Percentiles rank a stretch among this genome's conserved stretches.
phyloP scores from a whole-genome alignment of 1,139 yeast genomes.

The Hyphopichia buzzinii region DNA sequence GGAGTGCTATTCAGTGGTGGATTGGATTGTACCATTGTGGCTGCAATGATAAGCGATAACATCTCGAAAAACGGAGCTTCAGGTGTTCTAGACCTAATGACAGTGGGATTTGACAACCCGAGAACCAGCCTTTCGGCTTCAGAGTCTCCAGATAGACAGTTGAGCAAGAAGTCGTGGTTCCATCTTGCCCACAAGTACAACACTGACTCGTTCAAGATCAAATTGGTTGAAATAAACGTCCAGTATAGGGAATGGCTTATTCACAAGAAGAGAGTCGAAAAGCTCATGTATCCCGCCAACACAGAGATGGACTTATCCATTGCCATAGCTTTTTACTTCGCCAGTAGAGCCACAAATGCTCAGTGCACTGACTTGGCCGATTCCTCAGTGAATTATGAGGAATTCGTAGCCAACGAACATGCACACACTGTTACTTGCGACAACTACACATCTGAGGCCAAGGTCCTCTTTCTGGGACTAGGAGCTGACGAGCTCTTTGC shows the following conservation, averaged over 20 bases:
- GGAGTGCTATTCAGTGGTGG: conserved; percentile 92
- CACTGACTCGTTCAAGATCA: conserved; percentile 28
- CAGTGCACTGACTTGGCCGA: conserved; percentile 26
- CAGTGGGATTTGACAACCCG: conserved; percentile 93
- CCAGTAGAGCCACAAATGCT: conserved; percentile 54
- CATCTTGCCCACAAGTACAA: conserved; percentile 44
- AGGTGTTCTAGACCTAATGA: conserved; percentile 59
- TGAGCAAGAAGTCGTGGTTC: conserved; percentile 64
- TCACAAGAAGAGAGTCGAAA: conserved; percentile 51
- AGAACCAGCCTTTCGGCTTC: conserved; percentile 60
- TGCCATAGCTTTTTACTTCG: conserved; percentile 93
- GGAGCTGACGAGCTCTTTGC: conserved; percentile 97
- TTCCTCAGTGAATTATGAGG: conserved; percentile 17
- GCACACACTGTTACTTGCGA: conserved; percentile 7
- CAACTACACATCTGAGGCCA: conserved; percentile 50
- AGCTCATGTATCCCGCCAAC: conserved; percentile 74
- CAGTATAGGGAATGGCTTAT: conserved; percentile 61
- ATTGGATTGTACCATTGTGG: conserved; percentile 81
- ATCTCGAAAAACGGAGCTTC: conserved; percentile 4
- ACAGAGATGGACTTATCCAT: conserved; percentile 96
- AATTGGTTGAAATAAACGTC: conserved; percentile 67
- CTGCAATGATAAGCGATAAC: conserved; percentile 41
- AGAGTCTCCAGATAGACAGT: conserved; percentile 77
- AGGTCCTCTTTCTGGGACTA: conserved; percentile 84
- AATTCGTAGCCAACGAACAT: conserved; percentile 16